A percentile compares a stretch with the other conserved stretches of the same genome.
These are phyloP conservation scores for Aureobasidium sp. DNA, from an alignment of 2,329 filamentous ascomycete genomes.

Conservation along the genomic window DNA sequence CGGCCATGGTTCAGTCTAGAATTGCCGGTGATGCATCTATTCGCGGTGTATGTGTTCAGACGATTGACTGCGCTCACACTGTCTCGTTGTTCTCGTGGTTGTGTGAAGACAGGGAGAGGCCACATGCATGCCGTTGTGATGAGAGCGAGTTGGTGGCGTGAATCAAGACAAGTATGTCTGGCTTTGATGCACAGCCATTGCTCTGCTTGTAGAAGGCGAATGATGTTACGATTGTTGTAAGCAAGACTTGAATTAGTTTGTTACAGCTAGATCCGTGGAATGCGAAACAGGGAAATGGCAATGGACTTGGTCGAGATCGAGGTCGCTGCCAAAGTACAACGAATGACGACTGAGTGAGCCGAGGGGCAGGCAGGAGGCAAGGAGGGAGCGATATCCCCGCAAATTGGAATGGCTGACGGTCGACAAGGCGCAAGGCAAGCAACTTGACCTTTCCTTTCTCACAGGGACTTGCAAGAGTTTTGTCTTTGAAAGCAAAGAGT, in stretches of 20 bases:
- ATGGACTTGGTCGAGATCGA: neutral
- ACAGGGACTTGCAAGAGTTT: neutral
- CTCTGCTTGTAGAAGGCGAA: neutral
- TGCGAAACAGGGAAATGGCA: neutral
- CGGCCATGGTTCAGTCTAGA: neutral
- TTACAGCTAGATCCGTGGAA: neutral
- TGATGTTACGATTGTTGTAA: neutral
- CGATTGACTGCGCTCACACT: neutral
- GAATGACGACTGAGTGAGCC: neutral
- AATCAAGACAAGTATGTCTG: neutral
- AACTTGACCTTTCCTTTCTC: neutral
- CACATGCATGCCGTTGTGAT: neutral
- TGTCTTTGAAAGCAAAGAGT: neutral
- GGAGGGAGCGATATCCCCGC: neutral
- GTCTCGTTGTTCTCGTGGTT: neutral
- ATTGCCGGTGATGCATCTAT: no score
- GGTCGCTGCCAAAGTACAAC: neutral
- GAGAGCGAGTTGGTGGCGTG: neutral
- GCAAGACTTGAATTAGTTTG: neutral
- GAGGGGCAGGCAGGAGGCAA: conserved; percentile 7
- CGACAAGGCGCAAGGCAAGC: neutral
- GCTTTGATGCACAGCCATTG: neutral
- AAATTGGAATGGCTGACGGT: neutral
- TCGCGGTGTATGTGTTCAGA: neutral
- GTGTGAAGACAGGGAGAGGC: neutral